These are phyloP conservation scores for Petrea volubilis DNA, from an alignment of 257 asterid genomes.

Conservation along the genomic window DNA sequence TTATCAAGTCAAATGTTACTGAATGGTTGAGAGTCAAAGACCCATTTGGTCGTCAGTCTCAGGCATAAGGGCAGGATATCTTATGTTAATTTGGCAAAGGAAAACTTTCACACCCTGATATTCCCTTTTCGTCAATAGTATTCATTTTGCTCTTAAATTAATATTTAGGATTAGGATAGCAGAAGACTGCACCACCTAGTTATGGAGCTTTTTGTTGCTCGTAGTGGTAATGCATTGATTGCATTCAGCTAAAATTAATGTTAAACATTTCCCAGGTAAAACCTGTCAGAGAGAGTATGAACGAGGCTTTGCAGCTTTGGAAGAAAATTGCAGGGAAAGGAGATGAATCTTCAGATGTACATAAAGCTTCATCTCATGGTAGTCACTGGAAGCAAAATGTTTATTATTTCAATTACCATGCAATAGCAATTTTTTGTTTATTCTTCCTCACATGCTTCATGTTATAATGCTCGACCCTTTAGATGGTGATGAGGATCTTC, in stretches of 20 bases:
- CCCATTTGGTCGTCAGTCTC: slow-evolving; percentile 2
- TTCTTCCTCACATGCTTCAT: slow-evolving; percentile 25
- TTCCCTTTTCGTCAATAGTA: slow-evolving; percentile 4
- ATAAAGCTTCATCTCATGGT: slow-evolving; percentile 71
- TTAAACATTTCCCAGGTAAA: slow-evolving; percentile 56
- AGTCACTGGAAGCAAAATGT: slow-evolving; percentile 20
- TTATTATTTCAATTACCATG: slow-evolving; percentile 1
- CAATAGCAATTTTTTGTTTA: background rate
- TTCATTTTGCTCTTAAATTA: slow-evolving; percentile 6
- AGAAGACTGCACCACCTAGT: slow-evolving; percentile 8
- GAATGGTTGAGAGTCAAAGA: slow-evolving; percentile 6
- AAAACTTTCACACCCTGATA: background rate
- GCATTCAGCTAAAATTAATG: slow-evolving; percentile 12
- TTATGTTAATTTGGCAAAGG: slow-evolving; percentile 16
- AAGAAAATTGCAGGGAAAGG: slow-evolving; percentile 87
- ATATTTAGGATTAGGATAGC: slow-evolving; percentile 13
- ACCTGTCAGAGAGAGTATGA: slow-evolving; percentile 91
- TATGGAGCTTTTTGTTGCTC: background rate
- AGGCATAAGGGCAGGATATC: background rate
- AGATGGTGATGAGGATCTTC: slow-evolving; percentile 65
- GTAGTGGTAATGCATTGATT: background rate
- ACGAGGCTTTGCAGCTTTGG: slow-evolving; percentile 97
- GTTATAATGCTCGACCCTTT: slow-evolving; percentile 28
- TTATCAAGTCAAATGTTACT: slow-evolving; percentile 1
- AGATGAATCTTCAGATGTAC: slow-evolving; percentile 75